Base-by-base conservation (phyloP, 495 filamentous ascomycete genomes). In the Hypoxylon crocopeplum region DNA sequence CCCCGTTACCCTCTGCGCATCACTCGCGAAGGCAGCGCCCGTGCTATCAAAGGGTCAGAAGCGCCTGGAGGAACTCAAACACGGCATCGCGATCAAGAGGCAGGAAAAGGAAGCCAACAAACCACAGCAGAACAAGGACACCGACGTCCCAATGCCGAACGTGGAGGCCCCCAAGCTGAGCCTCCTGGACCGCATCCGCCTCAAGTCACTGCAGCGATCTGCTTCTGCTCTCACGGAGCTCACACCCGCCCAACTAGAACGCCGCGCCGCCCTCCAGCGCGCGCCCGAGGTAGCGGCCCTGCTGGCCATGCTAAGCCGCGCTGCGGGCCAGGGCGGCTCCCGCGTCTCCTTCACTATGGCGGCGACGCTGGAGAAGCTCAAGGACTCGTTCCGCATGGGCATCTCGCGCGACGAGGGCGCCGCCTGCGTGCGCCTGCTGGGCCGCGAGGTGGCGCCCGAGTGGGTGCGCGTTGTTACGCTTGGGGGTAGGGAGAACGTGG, bases 171-270 rank as follows among this genome's bases (percentile, higher is more conserved):
- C 66, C 13, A 75, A 75, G 53, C 71, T 78, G 70, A 72, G 67
- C 56, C 64, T 90, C 15, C 79, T 89, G 12, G 86, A 87, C 52
- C 84, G 87, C 56, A 79, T 90, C 56, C 81, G 84, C 22, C 69
- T 78, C 15, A 88, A 86, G 71, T 77, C 87, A 42, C 64, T 78
- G 2, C 71, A 77, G 32, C 71, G 75, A 34, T 62, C 80, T 0
- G 71, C 73, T 32, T 44, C 77, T 1, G 72, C 78, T 0, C 45
- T 74, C 13, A 59, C 72, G 5, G 71, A 60, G 0, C 75, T 79
- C 1, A 71, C 79, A 0, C 64, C 75, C 1, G 78, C 72, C n/a
- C 76, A 84, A 59, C 69, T 85, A 10, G 75, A 75, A 59, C 80
- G 86, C 1, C 73, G 74, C 27, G 76, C 80, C 1, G 86, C 87